Conservation (phyloP, 2,329 filamentous ascomycete species). For the Fusarium floridanum region DNA sequence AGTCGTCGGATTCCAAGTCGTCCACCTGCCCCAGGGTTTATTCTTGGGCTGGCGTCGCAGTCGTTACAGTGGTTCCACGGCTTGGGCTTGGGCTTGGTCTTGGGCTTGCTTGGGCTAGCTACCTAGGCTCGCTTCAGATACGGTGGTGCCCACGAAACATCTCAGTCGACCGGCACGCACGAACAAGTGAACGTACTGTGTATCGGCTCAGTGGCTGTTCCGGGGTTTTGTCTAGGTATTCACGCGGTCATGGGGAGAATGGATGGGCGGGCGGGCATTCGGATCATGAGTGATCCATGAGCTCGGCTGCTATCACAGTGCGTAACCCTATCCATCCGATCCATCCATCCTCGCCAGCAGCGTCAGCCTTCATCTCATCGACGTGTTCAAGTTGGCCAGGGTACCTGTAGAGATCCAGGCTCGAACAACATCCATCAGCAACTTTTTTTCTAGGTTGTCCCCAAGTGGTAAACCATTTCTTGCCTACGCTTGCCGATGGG, state of each 20-base stretch:
- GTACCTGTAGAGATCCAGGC: not conserved
- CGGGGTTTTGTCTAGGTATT: constrained; percentile 23
- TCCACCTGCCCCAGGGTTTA: constrained; percentile 20
- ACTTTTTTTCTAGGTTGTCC: not conserved
- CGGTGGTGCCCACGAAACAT: constrained; percentile 29
- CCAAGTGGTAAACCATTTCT: constrained; percentile 1
- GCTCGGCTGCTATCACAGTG: constrained; percentile 5
- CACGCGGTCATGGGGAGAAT: constrained; percentile 31
- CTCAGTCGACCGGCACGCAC: constrained; percentile 26
- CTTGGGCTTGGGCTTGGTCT: constrained; percentile 26
- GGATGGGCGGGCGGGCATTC: constrained; percentile 23
- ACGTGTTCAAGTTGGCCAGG: not conserved
- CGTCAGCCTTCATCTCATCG: constrained; percentile 2
- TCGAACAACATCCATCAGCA: not conserved
- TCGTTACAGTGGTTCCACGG: constrained; percentile 31
- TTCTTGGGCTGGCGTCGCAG: constrained; percentile 23
- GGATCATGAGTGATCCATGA: constrained; percentile 32
- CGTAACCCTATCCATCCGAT: not conserved
- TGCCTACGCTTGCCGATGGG: constrained; percentile 30
- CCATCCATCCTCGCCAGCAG: not conserved
- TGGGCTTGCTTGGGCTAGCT: constrained; percentile 15
- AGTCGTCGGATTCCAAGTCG: constrained; percentile 27
- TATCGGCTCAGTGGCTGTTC: constrained; percentile 31
- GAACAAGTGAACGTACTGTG: not conserved
- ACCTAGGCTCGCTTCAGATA: constrained; percentile 31